These are phyloP conservation scores for Populus hybrid DNA, from an alignment of 441 rosid species.

Conservation along the genomic window DNA sequence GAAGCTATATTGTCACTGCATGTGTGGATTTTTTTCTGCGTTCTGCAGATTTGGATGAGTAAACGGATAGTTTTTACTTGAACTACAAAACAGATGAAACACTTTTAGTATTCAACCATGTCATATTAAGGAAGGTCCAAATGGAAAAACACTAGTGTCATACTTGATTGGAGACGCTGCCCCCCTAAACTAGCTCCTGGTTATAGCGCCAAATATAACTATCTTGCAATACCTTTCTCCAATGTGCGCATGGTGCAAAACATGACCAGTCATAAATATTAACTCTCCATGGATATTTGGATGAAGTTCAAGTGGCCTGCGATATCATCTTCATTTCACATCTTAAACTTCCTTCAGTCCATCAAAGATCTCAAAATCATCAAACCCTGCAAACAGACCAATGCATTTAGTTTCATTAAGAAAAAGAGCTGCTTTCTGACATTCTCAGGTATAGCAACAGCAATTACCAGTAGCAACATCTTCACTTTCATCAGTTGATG, in stretches of 20 bases:
- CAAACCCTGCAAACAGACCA: constrained; percentile 56
- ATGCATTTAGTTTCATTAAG: background rate
- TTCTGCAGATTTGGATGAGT: background rate
- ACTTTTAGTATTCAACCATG: background rate
- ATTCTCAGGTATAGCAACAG: background rate
- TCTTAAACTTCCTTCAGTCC: constrained; percentile 39
- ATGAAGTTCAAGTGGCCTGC: constrained; percentile 2
- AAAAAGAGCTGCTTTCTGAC: background rate
- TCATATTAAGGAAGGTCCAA: background rate
- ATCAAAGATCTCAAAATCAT: constrained; percentile 67
- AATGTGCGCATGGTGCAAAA: background rate
- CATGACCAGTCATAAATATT: background rate
- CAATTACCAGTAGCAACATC: constrained; percentile 59
- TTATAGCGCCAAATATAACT: background rate
- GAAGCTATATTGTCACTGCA: too few species aligned
- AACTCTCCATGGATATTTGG: background rate
- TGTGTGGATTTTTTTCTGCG: too few species aligned
- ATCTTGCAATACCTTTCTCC: constrained; percentile 9
- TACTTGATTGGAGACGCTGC: background rate
- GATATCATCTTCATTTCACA: constrained; percentile 28
- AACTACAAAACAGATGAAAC: background rate
- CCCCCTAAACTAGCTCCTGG: background rate
- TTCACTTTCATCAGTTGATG: constrained; percentile 54
- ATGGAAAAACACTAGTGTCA: background rate
- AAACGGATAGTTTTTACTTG: background rate